Base-by-base conservation (phyloP, 179 eudicot genomes). In the Heliamphora pulchella region DNA sequence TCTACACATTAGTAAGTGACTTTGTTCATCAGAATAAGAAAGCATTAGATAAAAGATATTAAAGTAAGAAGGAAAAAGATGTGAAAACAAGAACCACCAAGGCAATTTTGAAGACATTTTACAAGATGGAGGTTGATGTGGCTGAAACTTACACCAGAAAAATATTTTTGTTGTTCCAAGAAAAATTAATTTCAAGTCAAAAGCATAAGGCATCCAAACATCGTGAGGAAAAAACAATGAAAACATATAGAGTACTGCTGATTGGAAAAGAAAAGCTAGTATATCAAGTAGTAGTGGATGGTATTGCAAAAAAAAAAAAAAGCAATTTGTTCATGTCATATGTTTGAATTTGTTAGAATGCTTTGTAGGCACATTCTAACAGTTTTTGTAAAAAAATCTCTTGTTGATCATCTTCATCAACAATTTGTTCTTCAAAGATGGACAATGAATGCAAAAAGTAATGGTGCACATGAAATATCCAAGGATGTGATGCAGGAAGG, bases 251-350 rank as follows among this genome's bases (percentile, higher is more conserved):
- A 47, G 74, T 71, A 8, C 1, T 71, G 4, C 2, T 0, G 7
- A 7, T 46, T 48, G 74, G 14, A 4, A 71, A 71, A 15, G 54
- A 47, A 44, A 48, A 8, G 3, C 11, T 0, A 17, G 10, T 47
- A 4, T 47, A 71, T 17, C 55, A 71, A 48, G 74, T 71, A 6
- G 55, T 15, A 9, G 0, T 71, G 11, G 71, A 67, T 43, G 8
- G 7, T 67, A 3, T 67, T 31, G 71, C n/a, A n/a, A n/a, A n/a
- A n/a, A n/a, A n/a, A 67, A 43, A 67, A 39, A 0, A 47, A 44
- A 17, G 39, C 74, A 17, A 43, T 47, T 47, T 71, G 74, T 71
- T 44, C 74, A 43, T 71, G 74, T 18, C 73, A 69, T 46, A 71
- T 14, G 74, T 47, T 47, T n/a, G 31, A 71, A 48, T 71, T 71